Percentiles rank a stretch among this genome's conserved stretches.
Evolutionary conservation across 169 alveolate species (phyloP).

Genomic region (Plasmodium adleri): DNA sequence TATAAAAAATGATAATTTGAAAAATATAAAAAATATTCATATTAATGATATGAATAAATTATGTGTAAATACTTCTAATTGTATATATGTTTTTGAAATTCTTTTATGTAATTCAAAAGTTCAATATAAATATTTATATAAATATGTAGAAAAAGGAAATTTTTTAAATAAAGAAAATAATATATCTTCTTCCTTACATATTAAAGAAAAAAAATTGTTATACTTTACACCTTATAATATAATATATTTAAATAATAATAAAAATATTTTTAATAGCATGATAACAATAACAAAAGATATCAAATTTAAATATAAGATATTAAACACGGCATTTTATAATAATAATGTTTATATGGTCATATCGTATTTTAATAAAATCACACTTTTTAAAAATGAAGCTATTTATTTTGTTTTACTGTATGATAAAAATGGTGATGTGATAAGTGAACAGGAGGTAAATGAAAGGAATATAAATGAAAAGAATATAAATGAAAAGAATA

Average conservation of each 20-base stretch:
- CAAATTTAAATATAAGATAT: conserved; percentile 1
- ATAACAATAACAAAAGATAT: conserved; percentile 23
- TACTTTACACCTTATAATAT: conserved; percentile 22
- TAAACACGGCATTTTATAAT: conserved; percentile 3
- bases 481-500: neutral
- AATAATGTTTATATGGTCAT: neutral
- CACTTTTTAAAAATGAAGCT: conserved; percentile 8
- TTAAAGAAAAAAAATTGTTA: conserved; percentile 18
- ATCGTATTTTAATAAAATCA: conserved; percentile 14
- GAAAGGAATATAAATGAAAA: neutral
- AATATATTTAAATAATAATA: conserved; percentile 9
- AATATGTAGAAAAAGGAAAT: neutral
- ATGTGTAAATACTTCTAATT: conserved; percentile 23
- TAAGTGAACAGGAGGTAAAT: neutral
- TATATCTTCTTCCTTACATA: neutral
- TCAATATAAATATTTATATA: neutral
- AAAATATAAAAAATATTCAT: conserved; percentile 15
- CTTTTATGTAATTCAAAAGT: neutral
- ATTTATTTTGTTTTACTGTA: conserved; percentile 9
- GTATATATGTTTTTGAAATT: conserved; percentile 14
- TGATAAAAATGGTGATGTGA: conserved; percentile 10
- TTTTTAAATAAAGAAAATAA: conserved; percentile 1
- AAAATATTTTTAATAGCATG: conserved; percentile 19
- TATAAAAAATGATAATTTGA: conserved; percentile 14
- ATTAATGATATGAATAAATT: conserved; percentile 20